Conservation (phyloP, 495 filamentous ascomycete species). For the Penicillium lividum region DNA sequence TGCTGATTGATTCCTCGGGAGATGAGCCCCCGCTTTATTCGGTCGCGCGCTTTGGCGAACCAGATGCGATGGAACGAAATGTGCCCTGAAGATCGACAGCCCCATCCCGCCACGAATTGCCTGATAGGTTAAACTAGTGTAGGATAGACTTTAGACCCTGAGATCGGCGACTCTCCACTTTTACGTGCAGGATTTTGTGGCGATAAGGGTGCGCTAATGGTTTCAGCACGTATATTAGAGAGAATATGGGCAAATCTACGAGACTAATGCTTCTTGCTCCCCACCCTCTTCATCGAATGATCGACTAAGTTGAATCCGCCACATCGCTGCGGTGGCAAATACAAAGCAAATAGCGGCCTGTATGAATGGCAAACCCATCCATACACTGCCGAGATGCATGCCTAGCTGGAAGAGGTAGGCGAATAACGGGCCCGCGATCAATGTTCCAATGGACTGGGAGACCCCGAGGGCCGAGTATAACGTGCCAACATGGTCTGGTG, state of each 20-base stretch:
- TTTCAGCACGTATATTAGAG: background rate
- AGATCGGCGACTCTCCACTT: background rate
- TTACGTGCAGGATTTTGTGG: background rate
- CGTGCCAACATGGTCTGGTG: constrained; percentile 33
- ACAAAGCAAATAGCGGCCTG: constrained; percentile 23
- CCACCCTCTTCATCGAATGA: constrained; percentile 2
- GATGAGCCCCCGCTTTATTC: constrained; percentile 22
- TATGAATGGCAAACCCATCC: constrained; percentile 38
- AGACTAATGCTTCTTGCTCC: constrained; percentile 14
- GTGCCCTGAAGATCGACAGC: constrained; percentile 4
- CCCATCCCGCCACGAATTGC: constrained; percentile 10
- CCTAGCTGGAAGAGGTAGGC: constrained; percentile 38
- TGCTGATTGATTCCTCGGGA: constrained; percentile 16
- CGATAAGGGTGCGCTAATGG: background rate
- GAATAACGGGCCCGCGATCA: constrained; percentile 40
- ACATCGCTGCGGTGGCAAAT: constrained; percentile 20
- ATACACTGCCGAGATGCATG: constrained; percentile 37
- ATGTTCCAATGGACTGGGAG: constrained; percentile 29
- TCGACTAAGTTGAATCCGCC: constrained; percentile 15
- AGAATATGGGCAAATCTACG: background rate
- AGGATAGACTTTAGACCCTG: background rate
- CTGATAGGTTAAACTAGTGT: constrained; percentile 1
- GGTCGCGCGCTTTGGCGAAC: constrained; percentile 4
- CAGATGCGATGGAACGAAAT: background rate
- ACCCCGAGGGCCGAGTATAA: constrained; percentile 39